A percentile compares a stretch with the other conserved stretches of the same genome.
These are phyloP conservation scores for Entomortierella lignicola DNA, from an alignment of 192 early-diverging fungal species.

Conservation along the genomic window DNA sequence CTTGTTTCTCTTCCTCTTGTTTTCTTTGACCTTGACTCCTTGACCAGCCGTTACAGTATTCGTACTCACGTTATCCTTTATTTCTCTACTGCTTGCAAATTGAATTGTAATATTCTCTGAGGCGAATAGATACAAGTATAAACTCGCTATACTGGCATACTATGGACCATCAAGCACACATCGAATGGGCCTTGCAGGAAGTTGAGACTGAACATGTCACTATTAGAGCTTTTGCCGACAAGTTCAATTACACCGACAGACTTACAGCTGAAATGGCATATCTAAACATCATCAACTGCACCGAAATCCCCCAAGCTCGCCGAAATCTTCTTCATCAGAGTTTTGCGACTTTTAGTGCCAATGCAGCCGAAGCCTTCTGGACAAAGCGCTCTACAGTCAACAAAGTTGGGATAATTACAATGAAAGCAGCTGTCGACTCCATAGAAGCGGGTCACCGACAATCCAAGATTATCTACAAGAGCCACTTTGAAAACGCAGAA, in stretches of 20 bases:
- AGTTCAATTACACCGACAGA: conserved; percentile 15
- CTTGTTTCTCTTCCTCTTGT: background rate
- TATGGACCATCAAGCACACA: conserved; percentile 11
- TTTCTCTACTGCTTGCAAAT: background rate
- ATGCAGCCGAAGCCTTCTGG: conserved; percentile 18
- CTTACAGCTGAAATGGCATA: conserved; percentile 5
- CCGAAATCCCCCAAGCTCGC: conserved; percentile 3
- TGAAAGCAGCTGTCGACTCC: conserved; percentile 5
- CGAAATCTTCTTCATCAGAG: background rate
- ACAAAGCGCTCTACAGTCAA: background rate
- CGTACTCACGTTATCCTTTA: too few relatives aligned
- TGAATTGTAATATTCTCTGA: conserved; percentile 2
- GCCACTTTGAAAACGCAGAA: too few relatives aligned
- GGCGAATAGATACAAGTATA: conserved; percentile 3
- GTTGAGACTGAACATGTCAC: conserved; percentile 11
- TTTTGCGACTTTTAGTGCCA: conserved; percentile 12
- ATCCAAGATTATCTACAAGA: conserved; percentile 1
- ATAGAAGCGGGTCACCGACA: conserved; percentile 5
- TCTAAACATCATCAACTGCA: conserved; percentile 8
- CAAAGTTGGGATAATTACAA: conserved; percentile 8
- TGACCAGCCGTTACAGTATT: too few relatives aligned
- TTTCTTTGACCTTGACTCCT: too few relatives aligned
- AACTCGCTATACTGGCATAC: too few relatives aligned
- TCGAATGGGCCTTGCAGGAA: conserved; percentile 7
- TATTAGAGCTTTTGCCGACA: conserved; percentile 12